Evolutionary conservation across 257 asterid species (phyloP).

Genomic region (Przewalskia tangutica): DNA sequence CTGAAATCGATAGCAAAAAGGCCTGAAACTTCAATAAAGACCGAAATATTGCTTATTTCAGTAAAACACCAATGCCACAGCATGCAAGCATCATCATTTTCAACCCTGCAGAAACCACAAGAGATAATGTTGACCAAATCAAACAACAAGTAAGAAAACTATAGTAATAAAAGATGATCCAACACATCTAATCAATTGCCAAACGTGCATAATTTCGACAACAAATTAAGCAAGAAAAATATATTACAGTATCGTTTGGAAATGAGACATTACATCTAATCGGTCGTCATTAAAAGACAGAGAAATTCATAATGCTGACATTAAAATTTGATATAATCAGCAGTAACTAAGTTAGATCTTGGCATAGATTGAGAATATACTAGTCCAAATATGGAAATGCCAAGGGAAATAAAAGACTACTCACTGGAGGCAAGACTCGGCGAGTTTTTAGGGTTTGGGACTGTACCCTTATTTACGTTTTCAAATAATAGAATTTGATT

Average conservation of each 20-base stretch:
- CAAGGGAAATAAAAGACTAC: background rate
- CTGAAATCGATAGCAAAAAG: background rate
- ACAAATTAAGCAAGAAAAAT: background rate
- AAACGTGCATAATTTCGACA: background rate
- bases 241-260: background rate
- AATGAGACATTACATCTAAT: background rate
- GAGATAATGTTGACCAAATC: background rate
- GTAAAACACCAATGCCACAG: constrained; percentile 4
- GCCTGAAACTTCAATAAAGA: constrained; percentile 11
- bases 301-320: background rate
- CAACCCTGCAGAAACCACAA: constrained; percentile 18
- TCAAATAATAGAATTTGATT: background rate
- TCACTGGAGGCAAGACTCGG: constrained; percentile 7
- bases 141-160: background rate
- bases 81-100: constrained; percentile 3
- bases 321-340: background rate
- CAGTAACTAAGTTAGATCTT: background rate
- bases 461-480: background rate
- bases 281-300: background rate
- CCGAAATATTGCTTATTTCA: constrained; percentile 2
- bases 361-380: background rate
- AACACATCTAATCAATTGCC: background rate
- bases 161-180: background rate
- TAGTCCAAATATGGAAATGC: background rate
- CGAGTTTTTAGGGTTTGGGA: constrained; percentile 8